phyloP scores from a whole-genome alignment of 2,329 filamentous ascomycete species.

The Nemania bipapillata region DNA sequence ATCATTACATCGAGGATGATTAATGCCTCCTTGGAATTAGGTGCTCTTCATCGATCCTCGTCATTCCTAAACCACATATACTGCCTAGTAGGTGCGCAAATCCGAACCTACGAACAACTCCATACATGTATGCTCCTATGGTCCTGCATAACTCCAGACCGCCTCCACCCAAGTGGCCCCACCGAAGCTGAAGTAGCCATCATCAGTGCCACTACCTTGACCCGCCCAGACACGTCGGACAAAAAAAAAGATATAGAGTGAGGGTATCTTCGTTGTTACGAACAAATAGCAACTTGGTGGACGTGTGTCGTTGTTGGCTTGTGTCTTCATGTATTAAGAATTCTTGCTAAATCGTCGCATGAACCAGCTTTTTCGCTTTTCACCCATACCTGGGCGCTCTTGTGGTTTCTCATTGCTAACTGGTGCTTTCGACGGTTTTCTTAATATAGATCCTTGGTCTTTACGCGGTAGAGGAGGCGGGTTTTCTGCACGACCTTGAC shows the following conservation, averaged over 20 bases:
- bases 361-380: slow-evolving; percentile 93
- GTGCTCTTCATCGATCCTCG: slow-evolving; percentile 19
- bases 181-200: slow-evolving; percentile 19
- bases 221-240: slow-evolving; percentile 6
- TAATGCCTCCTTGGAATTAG: background rate
- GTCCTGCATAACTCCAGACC: slow-evolving; percentile 6
- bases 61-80: slow-evolving; percentile 27
- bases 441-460: slow-evolving; percentile 45
- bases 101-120: slow-evolving; percentile 28
- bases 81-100: slow-evolving; percentile 8
- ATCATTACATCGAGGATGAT: slow-evolving; percentile 19
- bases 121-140: slow-evolving; percentile 32
- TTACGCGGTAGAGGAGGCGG: slow-evolving; percentile 52
- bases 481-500: slow-evolving; percentile 33
- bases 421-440: slow-evolving; percentile 46
- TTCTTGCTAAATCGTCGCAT: slow-evolving; percentile 80
- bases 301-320: slow-evolving; percentile 21
- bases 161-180: slow-evolving; percentile 1
- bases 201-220: slow-evolving; percentile 9
- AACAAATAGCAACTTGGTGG: slow-evolving; percentile 36
- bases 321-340: slow-evolving; percentile 45
- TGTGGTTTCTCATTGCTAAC: slow-evolving; percentile 42
- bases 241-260: slow-evolving; percentile 20
- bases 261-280: slow-evolving; percentile 39
- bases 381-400: slow-evolving; percentile 54